These are phyloP conservation scores for Talaromyces trachyspermus DNA, from an alignment of 495 filamentous ascomycete genomes.

Conservation along the genomic window DNA sequence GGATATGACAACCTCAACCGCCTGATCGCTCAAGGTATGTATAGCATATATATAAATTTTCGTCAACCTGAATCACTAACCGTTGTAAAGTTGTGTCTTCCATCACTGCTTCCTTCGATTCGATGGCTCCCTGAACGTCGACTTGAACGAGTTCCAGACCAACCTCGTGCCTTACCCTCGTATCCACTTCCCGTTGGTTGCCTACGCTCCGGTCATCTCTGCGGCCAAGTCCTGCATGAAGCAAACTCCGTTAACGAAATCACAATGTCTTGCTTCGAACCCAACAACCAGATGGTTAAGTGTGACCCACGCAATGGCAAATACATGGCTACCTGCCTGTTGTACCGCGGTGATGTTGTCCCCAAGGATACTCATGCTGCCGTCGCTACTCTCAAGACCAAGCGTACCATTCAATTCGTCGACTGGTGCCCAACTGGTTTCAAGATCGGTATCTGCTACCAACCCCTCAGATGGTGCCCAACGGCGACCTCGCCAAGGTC, in stretches of 20 bases:
- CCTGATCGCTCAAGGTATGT: conserved; percentile 85
- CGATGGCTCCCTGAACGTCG: conserved; percentile 97
- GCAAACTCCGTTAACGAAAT: conserved; percentile 63
- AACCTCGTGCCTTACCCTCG: conserved; percentile 98
- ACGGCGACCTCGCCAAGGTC: conserved; percentile 93
- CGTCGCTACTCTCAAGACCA: conserved; percentile 94
- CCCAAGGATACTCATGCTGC: conserved; percentile 89
- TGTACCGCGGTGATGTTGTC: conserved; percentile 98
- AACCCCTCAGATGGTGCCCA: conserved; percentile 93
- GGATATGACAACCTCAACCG: conserved; percentile 98
- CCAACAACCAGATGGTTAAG: conserved; percentile 96
- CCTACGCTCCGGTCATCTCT: conserved; percentile 91
- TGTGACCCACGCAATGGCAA: conserved; percentile 98
- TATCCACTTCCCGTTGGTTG: conserved; percentile 98
- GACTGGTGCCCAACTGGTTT: conserved; percentile 99
- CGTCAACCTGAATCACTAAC: too few relatives aligned
- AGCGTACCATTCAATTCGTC: conserved; percentile 97
- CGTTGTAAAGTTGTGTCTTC: conserved; percentile 73
- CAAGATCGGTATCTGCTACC: conserved; percentile 99
- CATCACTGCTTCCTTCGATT: conserved; percentile 98
- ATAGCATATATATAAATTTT: too few relatives aligned
- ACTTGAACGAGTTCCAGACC: conserved; percentile 99
- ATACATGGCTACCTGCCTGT: conserved; percentile 98
- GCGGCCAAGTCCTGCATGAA: conserved; percentile 93
- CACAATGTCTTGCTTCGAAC: conserved; percentile 65